Evolutionary conservation across 805 yeast genomes (phyloP), one percentile per base, ranked within the genome.

Genomic region (Candida anglica): DNA sequence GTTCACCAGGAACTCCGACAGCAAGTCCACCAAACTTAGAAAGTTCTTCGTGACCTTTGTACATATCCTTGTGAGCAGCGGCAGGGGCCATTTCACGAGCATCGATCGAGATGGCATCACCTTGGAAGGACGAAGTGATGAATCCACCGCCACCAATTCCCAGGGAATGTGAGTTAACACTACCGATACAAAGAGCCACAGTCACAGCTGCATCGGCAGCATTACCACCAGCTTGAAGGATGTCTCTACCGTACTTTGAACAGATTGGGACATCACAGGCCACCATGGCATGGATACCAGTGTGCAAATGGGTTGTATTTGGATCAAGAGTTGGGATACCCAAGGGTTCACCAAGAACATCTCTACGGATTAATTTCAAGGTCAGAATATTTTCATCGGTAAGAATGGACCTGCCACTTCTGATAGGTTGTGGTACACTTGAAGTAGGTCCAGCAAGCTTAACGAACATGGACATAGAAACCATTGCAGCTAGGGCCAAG

Each of bases 181-280:
- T 71, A 2, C 98, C 98, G 20, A 91, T 77, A 52, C 98, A 91
- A 19, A 91, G 66, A 0, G 95, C 86, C 9, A 86, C 84, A 0
- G 95, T 82, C 2, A 91, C 81, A 0, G 95, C 86, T 0, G 96
- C 95, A 54, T 91, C 98, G 0, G 95, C 96, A 2, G 97, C 96
- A 47, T 77, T 81, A 0, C 96, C 94, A 5, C 77, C 78, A 15
- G 47, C 43, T 33, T 57, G 47, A 19, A 83, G 56, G 13, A 84
- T 75, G 5, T 68, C 59, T 4, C 67, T 68, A 6, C 87, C 93
- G 68, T 82, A 52, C 13, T 64, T 47, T 1, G 89, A 81, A 51
- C 93, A 83, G 11, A 58, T 38, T 7, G 75, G 77, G 2, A 76
- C 73, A 50, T 84, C 93, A 25, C 78, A 68, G 2, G 86, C 75